Conservation (phyloP, 169 alveolate genomes). For the Blepharisma undulans region DNA sequence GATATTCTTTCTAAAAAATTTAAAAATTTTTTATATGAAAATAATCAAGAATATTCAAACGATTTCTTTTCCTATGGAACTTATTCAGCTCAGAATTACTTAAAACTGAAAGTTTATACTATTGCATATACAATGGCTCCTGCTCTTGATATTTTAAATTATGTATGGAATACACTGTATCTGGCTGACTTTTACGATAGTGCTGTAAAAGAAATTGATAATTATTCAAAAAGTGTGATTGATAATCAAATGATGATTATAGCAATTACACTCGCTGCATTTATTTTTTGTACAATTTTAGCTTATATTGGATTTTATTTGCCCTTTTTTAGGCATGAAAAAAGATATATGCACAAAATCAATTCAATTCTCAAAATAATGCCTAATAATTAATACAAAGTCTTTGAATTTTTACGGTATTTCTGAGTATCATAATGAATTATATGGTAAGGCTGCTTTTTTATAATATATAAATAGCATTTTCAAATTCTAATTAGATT, state of each 20-base stretch:
- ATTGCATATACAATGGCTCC: background rate
- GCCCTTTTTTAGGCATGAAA: background rate
- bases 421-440: too few relatives aligned
- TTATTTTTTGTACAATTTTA: background rate
- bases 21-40: background rate
- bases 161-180: background rate
- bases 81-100: too few relatives aligned
- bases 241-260: background rate
- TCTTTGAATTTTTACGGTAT: too few relatives aligned
- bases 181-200: background rate
- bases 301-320: background rate
- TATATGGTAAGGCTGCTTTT: too few relatives aligned
- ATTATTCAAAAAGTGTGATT: background rate
- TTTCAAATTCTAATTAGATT: too few relatives aligned
- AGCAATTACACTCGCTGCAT: background rate
- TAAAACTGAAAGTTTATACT: background rate
- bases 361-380: too few relatives aligned
- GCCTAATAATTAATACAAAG: too few relatives aligned
- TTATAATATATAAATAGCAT: too few relatives aligned
- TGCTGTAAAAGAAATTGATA: background rate
- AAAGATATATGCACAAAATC: too few relatives aligned
- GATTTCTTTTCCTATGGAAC: background rate
- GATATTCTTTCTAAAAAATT: background rate
- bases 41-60: background rate
- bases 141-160: background rate